A percentile compares a stretch with the other conserved stretches of the same genome.
Evolutionary conservation across 257 asterid species (phyloP).

Genomic region (Solanum stenotomum): DNA sequence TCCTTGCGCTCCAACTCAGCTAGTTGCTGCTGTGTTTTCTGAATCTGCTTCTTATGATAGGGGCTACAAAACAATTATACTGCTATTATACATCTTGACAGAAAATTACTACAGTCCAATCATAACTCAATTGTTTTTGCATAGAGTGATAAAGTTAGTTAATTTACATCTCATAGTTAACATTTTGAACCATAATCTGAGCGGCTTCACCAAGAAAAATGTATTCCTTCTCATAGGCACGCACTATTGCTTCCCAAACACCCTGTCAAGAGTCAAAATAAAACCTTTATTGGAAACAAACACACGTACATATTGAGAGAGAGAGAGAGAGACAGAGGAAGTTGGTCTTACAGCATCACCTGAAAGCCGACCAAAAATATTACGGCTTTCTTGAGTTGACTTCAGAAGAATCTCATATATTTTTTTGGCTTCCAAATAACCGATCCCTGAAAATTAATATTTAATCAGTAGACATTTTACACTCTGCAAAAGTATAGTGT

Average conservation of each 20-base stretch:
- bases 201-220: conserved; percentile 93
- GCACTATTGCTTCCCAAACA: conserved; percentile 84
- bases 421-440: conserved; percentile 72
- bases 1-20: conserved; percentile 82
- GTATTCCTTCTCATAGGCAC: conserved; percentile 76
- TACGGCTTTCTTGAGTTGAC: conserved; percentile 89
- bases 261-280: conserved; percentile 46
- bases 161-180: conserved; percentile 85
- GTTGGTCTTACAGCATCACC: conserved; percentile 93
- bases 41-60: conserved; percentile 82
- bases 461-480: background rate
- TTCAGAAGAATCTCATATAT: conserved; percentile 70
- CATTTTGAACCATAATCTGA: conserved; percentile 86
- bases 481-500: background rate
- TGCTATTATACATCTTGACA: background rate
- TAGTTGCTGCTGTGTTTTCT: conserved; percentile 87
- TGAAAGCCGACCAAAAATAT: conserved; percentile 95
- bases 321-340: conserved; percentile 5
- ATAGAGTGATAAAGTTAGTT: background rate
- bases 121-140: background rate
- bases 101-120: background rate
- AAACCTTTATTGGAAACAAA: background rate
- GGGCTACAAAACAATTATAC: conserved; percentile 42
- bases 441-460: conserved; percentile 50
- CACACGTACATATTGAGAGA: background rate